Percentiles rank a stretch among this genome's conserved stretches.
Evolutionary conservation across 176 grass and related monocot genomes (phyloP).

Genomic region (Carex scoparia): DNA sequence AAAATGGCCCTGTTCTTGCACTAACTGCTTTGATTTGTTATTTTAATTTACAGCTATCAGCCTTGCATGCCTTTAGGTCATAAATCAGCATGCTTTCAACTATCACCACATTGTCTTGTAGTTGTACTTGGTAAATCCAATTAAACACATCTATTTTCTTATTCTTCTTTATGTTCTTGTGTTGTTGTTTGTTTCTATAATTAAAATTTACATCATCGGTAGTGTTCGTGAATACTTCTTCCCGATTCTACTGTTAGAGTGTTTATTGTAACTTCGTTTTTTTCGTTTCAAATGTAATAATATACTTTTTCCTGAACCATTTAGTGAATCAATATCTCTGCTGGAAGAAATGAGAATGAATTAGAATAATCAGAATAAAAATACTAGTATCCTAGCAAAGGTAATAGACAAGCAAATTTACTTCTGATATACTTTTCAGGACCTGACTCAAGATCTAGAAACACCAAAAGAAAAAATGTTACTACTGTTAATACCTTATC

Average conservation of each 20-base stretch:
- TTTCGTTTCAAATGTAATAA: constrained; percentile 3
- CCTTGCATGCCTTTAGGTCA: constrained; percentile 18
- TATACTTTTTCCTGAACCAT: not conserved
- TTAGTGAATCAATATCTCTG: not conserved
- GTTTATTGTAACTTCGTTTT: not conserved
- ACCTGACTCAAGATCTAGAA: not conserved
- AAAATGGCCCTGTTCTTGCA: too few relatives aligned
- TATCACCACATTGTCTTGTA: constrained; percentile 2
- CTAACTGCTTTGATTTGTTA: constrained; percentile 4
- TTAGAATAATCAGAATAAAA: not conserved
- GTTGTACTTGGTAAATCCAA: constrained; percentile 20
- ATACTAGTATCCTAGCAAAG: not conserved
- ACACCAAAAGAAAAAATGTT: constrained; percentile 15
- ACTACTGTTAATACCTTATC: constrained; percentile 25
- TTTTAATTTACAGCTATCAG: constrained; percentile 14
- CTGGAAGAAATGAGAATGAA: not conserved
- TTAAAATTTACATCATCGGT: not conserved
- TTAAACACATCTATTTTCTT: not conserved
- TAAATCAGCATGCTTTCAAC: constrained; percentile 19
- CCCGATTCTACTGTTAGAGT: not conserved
- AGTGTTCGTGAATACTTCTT: not conserved
- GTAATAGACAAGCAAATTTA: not conserved
- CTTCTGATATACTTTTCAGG: not conserved
- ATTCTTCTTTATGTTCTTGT: not conserved
- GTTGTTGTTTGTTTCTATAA: not conserved